Base-by-base conservation (phyloP, 1,139 yeast species). In the Nadsonia commutata region DNA sequence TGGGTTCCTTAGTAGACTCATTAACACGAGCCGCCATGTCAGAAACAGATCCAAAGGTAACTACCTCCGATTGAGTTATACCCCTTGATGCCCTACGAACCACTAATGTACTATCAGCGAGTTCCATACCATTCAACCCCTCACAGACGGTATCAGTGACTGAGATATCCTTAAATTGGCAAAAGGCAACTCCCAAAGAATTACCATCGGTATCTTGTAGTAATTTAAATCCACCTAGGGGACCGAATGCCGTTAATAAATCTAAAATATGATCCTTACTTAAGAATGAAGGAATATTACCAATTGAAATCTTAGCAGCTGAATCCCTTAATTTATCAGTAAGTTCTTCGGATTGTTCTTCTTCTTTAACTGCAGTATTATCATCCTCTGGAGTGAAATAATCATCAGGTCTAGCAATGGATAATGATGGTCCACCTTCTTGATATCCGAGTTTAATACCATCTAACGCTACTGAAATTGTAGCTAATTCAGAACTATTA, bases 381-480 rank as follows among this genome's bases (percentile, higher is more conserved):
- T 39, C 16, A 2, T 3, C 36, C n/a, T 31, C 40, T 1, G 68
- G 66, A 9, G 72, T 69, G 20, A 80, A 68, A 52, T 78, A 83
- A 47, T 76, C 80, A n/a, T 64, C 62, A 1, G 93, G 90, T 52
- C 94, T 67, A 8, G 58, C 50, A 2, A 78, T 55, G 2, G 49
- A 53, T 13, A 78, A 53, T 8, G 38, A 47, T 13, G 45, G 42
- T 31, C 46, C 38, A 31, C 49, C n/a, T 4, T 27, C 33, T 4
- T 16, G 16, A 45, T 40, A 22, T 41, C 47, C 16, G 45, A 51
- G 50, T 11, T 58, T 49, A 18, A 49, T 56, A 0, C 68, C 69
- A 49, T 67, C 65, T 42, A 76, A 62, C 1, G 81, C 67, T 36
- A 70, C 60, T 1, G 75, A 66, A 1, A 76, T 59, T 0, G 93